Evolutionary conservation across 2,329 filamentous ascomycete genomes (phyloP).

Genomic region (Colletotrichum costaricense): DNA sequence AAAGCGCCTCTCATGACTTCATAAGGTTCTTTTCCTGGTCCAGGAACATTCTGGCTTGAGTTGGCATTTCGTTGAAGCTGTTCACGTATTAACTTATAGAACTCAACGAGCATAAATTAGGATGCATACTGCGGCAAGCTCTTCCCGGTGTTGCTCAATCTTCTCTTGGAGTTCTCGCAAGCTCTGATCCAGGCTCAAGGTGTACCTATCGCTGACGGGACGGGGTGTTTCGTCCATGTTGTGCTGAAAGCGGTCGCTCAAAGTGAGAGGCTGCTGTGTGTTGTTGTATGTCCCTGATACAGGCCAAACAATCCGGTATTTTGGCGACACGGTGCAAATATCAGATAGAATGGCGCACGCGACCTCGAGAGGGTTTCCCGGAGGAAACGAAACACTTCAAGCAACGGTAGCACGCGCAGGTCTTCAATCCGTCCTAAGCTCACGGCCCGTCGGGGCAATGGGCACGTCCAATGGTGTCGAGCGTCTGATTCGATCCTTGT

Average conservation of each 20-base stretch:
- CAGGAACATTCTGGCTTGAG: constrained; percentile 11
- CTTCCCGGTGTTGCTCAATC: constrained; percentile 64
- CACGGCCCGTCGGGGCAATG: constrained; percentile 22
- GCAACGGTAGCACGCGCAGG: constrained; percentile 25
- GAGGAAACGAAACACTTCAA: constrained; percentile 35
- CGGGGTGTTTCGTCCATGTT: constrained; percentile 15
- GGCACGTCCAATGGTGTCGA: constrained; percentile 13
- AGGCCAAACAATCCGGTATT: constrained; percentile 26
- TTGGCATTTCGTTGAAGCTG: constrained; percentile 38
- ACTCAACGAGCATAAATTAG: neutral
- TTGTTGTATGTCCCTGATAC: constrained; percentile 7
- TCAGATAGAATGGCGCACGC: constrained; percentile 11
- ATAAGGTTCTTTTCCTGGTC: constrained; percentile 42
- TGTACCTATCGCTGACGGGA: constrained; percentile 51
- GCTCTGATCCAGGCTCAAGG: constrained; percentile 72
- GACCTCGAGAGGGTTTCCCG: constrained; percentile 14
- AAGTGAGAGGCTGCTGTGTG: neutral
- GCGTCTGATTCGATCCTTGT: constrained; percentile 25
- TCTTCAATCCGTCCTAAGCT: constrained; percentile 11
- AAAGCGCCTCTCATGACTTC: constrained; percentile 73
- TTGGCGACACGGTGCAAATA: constrained; percentile 16
- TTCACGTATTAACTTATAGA: neutral
- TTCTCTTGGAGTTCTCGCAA: constrained; percentile 72
- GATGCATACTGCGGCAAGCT: constrained; percentile 47
- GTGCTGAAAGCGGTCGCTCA: neutral